Evolutionary conservation across 148 eudicot species (phyloP).

Genomic region (Oxyria digyna): DNA sequence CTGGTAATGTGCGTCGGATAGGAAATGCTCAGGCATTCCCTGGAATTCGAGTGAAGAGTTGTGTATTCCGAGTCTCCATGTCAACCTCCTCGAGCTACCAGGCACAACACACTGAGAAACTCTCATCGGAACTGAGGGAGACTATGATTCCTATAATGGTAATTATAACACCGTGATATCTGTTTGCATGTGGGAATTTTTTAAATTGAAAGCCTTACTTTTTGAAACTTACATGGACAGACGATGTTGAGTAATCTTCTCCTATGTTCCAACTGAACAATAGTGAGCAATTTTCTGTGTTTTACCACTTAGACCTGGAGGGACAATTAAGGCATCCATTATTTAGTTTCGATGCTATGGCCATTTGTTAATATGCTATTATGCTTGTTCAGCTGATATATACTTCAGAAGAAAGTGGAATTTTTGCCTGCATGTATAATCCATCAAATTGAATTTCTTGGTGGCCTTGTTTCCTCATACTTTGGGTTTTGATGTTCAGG

Average conservation of each 20-base stretch:
- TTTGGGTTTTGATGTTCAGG: conserved; percentile 27
- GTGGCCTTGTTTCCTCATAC: not conserved
- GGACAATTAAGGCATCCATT: not conserved
- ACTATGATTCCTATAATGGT: conserved; percentile 3
- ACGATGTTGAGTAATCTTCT: not conserved
- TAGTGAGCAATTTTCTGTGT: not conserved
- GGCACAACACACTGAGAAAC: not conserved
- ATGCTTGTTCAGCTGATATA: not conserved
- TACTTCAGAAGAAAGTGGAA: not conserved
- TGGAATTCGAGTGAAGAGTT: not conserved
- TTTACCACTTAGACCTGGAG: not conserved
- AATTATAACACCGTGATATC: not conserved
- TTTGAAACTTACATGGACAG: not conserved
- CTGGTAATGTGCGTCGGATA: not conserved
- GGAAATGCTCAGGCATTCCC: not conserved
- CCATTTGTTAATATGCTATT: not conserved
- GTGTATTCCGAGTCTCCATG: conserved; percentile 1
- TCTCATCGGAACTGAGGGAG: not conserved
- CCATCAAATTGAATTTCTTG: not conserved
- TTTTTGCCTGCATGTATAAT: not conserved
- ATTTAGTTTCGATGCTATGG: not conserved
- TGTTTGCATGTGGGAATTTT: not conserved
- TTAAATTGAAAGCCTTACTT: not conserved
- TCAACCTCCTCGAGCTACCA: conserved; percentile 5
- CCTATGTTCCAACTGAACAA: not conserved